Evolutionary conservation across 306 rosid species (phyloP).

Genomic region (Lagenaria siceraria): DNA sequence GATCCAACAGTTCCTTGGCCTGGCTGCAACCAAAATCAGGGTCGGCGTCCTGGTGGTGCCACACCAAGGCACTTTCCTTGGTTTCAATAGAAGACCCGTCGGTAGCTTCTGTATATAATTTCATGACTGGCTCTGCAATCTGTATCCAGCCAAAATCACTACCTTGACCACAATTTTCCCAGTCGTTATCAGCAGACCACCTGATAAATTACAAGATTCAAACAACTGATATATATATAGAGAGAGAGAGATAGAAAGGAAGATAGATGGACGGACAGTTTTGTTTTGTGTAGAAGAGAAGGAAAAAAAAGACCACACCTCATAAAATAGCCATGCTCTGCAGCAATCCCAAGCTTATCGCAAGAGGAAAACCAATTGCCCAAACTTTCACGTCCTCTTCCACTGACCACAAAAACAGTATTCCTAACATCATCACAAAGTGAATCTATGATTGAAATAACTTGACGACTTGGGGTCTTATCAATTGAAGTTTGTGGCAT

Average conservation of each 20-base stretch:
- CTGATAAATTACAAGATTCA: conserved; percentile 13
- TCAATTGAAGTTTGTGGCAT: conserved; percentile 47
- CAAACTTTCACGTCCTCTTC: conserved; percentile 40
- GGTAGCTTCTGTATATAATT: conserved; percentile 49
- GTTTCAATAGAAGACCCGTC: conserved; percentile 54
- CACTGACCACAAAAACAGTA: conserved; percentile 44
- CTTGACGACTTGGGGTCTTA: conserved; percentile 32
- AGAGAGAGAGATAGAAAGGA: not conserved
- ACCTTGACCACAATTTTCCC: conserved; percentile 45
- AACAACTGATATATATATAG: not conserved
- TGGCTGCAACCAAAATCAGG: conserved; percentile 55
- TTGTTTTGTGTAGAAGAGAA: not conserved
- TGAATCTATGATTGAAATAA: conserved; percentile 26
- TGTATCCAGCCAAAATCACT: conserved; percentile 46
- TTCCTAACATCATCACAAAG: conserved; percentile 38
- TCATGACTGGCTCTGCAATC: conserved; percentile 59
- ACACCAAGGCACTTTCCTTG: conserved; percentile 57
- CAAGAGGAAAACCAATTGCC: conserved; percentile 47
- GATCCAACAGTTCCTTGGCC: conserved; percentile 62
- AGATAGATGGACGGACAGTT: not conserved
- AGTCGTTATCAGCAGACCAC: conserved; percentile 42
- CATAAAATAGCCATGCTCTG: conserved; percentile 48
- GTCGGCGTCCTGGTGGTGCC: conserved; percentile 71
- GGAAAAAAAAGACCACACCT: conserved; percentile 19
- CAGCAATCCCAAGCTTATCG: conserved; percentile 42